Evolutionary conservation across 208 protist genomes (phyloP).

Genomic region (Trypanosoma platydactyli): DNA sequence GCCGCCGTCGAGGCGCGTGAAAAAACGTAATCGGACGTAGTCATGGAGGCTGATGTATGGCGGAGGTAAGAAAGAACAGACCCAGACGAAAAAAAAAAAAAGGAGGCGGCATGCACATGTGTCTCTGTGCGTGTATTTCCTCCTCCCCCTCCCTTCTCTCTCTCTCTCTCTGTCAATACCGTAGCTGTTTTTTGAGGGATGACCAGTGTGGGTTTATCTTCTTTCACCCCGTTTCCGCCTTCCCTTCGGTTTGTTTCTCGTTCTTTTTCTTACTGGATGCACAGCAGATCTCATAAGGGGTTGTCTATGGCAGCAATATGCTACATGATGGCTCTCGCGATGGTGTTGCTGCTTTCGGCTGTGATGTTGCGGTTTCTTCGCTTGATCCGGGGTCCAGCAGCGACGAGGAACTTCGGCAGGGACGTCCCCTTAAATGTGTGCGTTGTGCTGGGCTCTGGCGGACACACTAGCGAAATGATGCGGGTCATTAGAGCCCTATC

Average conservation of each 20-base stretch:
- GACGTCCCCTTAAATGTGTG: slow-evolving; percentile 45
- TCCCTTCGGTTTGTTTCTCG: neutral
- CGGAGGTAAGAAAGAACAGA: too few relatives aligned
- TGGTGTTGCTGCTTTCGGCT: neutral
- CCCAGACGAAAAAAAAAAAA: too few relatives aligned
- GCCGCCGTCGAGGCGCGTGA: slow-evolving; percentile 33
- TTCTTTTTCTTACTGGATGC: neutral
- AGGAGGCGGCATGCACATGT: neutral
- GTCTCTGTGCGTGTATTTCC: neutral
- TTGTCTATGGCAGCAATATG: neutral
- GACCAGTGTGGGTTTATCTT: neutral
- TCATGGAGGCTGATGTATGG: neutral
- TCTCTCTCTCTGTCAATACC: neutral
- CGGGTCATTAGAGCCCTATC: slow-evolving; percentile 53
- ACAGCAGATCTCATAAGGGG: neutral
- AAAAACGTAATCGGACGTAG: slow-evolving; percentile 18
- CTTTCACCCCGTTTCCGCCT: neutral
- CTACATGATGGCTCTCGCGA: neutral
- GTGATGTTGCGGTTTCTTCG: slow-evolving; percentile 20
- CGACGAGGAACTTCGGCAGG: neutral
- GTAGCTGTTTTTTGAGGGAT: neutral
- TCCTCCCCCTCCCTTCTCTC: neutral
- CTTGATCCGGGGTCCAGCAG: slow-evolving; percentile 5
- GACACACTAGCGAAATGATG: slow-evolving; percentile 93
- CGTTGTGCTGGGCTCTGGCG: slow-evolving; percentile 89